Base-by-base conservation (phyloP, 2,329 filamentous ascomycete genomes). In the Colletotrichum liriopes region DNA sequence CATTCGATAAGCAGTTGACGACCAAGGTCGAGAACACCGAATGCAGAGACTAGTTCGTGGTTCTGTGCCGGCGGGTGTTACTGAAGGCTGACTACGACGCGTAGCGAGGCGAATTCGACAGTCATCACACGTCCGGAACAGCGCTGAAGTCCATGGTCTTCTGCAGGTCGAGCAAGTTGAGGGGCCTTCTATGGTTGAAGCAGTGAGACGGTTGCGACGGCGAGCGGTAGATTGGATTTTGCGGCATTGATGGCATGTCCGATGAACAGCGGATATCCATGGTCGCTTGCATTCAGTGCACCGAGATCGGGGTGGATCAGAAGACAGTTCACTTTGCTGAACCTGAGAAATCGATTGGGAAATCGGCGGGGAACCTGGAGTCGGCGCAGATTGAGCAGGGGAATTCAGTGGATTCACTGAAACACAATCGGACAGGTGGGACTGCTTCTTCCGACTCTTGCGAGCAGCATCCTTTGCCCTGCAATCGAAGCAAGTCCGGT, bases 391-490 rank as follows among this genome's bases (percentile, higher is more conserved):
- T 55, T 55, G 7, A 37, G 29, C 29, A 20, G 52, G 7, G 16
- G 52, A n/a, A n/a, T 55, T 55, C 52, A 9, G 29, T 20, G 51
- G 3, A 54, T 52, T 52, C 23, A 54, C 8, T 20, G 32, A 37
- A 55, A 8, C 16, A 35, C 16, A 16, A 54, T 5, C 14, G 7
- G 29, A 37, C 52, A 55, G 52, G 23, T 23, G 6, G 58, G 58
- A 60, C 3, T 35, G 26, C 14, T 35, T 45, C 26, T 35, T 47
- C 16, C 0, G 8, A 43, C 18, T 29, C 23, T 35, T 60, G 18
- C 58, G 11, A 47, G 58, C 18, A 60, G 58, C 58, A 47, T 47
- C 16, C 7, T 60, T 60, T 60, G 18, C 41, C 11, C 41, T 60
- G 9, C 18, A 35, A 20, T 60, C 18, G 18, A n/a, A 9, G 18